These are phyloP conservation scores for Entomortierella lignicola DNA, from an alignment of 192 early-diverging fungal species.

Conservation along the genomic window DNA sequence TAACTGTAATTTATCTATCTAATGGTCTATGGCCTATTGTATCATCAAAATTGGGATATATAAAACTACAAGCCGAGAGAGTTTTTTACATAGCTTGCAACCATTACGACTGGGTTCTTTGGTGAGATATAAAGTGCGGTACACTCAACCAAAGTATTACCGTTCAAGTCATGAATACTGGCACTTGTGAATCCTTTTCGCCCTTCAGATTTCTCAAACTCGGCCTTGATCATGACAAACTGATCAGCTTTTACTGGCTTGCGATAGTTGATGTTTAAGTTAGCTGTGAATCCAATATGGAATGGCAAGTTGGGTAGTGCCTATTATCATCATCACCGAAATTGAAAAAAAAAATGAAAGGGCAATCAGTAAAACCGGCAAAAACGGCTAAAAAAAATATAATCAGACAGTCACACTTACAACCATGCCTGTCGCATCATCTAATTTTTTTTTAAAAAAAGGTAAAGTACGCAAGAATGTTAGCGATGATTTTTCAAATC, in stretches of 20 bases:
- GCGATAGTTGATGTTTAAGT: slow-evolving; percentile 81
- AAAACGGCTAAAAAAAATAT: background rate
- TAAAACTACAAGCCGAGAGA: slow-evolving; percentile 23
- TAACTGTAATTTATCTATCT: no score
- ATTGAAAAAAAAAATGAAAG: background rate
- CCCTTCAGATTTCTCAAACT: slow-evolving; percentile 72
- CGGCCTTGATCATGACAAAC: slow-evolving; percentile 66
- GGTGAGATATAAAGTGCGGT: slow-evolving; percentile 42
- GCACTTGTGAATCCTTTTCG: slow-evolving; percentile 68
- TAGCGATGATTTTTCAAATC: no score
- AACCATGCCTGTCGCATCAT: slow-evolving; percentile 49
- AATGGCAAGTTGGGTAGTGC: slow-evolving; percentile 68
- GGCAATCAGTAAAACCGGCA: background rate
- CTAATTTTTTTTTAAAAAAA: slow-evolving; percentile 1
- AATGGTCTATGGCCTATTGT: no score
- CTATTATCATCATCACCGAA: slow-evolving; percentile 12
- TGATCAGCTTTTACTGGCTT: slow-evolving; percentile 72
- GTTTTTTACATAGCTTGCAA: slow-evolving; percentile 49
- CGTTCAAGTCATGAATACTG: slow-evolving; percentile 32
- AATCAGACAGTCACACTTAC: slow-evolving; percentile 11
- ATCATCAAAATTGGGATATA: no score
- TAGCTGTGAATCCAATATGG: slow-evolving; percentile 78
- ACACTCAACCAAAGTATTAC: slow-evolving; percentile 40
- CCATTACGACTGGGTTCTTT: slow-evolving; percentile 47
- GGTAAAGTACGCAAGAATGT: background rate